These are phyloP conservation scores for Quercus wislizeni DNA, from an alignment of 306 rosid species.

Conservation along the genomic window DNA sequence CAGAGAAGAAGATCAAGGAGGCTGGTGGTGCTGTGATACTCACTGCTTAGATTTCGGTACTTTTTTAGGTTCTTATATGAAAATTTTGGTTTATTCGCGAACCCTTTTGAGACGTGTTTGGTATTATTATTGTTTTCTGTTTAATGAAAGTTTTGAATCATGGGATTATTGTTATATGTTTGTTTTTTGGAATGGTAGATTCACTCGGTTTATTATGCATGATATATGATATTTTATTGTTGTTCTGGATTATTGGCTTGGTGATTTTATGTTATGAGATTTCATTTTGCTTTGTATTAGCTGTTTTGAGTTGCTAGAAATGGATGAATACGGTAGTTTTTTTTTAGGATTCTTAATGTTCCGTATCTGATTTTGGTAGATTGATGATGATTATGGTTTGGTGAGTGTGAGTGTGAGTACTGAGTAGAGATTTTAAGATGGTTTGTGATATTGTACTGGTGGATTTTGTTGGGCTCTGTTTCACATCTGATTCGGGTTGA, in stretches of 20 bases:
- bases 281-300: neutral
- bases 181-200: neutral
- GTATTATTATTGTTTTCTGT: neutral
- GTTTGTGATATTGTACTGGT: neutral
- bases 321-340: neutral
- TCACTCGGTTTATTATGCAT: neutral
- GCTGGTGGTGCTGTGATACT: conserved; percentile 84
- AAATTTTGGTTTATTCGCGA: neutral
- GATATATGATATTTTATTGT: neutral
- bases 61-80: neutral
- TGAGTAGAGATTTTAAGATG: neutral
- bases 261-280: neutral
- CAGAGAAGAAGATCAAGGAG: conserved; percentile 91
- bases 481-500: neutral
- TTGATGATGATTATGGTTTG: neutral
- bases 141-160: neutral
- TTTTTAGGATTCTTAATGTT: neutral
- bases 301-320: neutral
- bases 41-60: conserved; percentile 62
- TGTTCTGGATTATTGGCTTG: too few species aligned
- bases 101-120: neutral
- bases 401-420: too few species aligned
- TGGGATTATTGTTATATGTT: neutral
- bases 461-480: neutral
- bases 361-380: too few species aligned